phyloP scores from a whole-genome alignment of 768 basidiomycete genomes.

The Galerina sulciceps region DNA sequence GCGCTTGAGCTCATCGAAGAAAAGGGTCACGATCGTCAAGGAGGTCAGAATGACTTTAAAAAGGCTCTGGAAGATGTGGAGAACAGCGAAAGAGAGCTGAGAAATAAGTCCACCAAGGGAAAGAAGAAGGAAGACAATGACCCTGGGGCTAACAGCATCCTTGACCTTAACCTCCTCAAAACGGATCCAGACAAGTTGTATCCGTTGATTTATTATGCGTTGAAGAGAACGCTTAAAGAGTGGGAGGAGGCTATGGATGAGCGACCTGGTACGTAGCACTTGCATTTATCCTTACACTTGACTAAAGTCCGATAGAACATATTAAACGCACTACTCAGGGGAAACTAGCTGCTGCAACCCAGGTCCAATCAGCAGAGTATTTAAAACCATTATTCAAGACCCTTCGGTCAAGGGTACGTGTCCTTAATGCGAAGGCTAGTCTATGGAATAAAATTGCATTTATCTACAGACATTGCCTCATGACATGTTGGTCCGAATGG shows the following conservation, averaged over 20 bases:
- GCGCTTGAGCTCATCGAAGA: constrained; percentile 96
- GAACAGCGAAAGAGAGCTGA: constrained; percentile 69
- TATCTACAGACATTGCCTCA: constrained; percentile 66
- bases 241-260: constrained; percentile 97
- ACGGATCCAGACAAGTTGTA: constrained; percentile 94
- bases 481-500: constrained; percentile 84
- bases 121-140: constrained; percentile 71
- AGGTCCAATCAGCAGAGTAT: constrained; percentile 94
- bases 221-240: constrained; percentile 91
- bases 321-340: constrained; percentile 91
- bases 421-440: not conserved
- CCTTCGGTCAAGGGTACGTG: constrained; percentile 83
- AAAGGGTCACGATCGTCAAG: constrained; percentile 76
- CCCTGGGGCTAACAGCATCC: constrained; percentile 53
- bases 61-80: constrained; percentile 88
- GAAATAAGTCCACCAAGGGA: constrained; percentile 60
- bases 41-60: constrained; percentile 95
- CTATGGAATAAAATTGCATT: not conserved
- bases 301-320: constrained; percentile 53
- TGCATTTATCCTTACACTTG: not conserved
- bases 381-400: constrained; percentile 95
- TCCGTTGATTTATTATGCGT: constrained; percentile 94
- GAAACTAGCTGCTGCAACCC: constrained; percentile 92
- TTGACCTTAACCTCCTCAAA: constrained; percentile 85
- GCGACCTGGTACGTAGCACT: constrained; percentile 71